These are phyloP conservation scores for Cucurbita argyrosperma DNA, from an alignment of 306 rosid species.

Conservation along the genomic window DNA sequence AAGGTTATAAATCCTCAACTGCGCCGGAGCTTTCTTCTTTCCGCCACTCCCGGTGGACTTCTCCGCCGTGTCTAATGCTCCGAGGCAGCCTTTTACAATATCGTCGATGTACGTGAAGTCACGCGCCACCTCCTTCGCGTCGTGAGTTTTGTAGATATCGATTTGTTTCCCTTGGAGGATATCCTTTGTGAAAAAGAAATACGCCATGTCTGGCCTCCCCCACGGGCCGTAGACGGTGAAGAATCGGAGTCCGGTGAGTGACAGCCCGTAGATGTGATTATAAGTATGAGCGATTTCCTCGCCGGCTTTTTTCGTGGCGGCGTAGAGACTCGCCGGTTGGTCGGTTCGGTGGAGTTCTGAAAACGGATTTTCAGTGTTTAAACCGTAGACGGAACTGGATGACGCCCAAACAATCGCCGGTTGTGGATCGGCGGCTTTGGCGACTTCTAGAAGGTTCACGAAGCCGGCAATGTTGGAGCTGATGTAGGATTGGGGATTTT, in stretches of 20 bases:
- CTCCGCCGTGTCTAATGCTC: slow-evolving; percentile 61
- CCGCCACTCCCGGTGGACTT: slow-evolving; percentile 81
- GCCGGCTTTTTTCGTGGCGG: slow-evolving; percentile 84
- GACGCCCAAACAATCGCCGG: slow-evolving; percentile 89
- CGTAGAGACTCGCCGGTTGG: slow-evolving; percentile 81
- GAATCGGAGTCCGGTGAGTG: slow-evolving; percentile 68
- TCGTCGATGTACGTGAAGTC: slow-evolving; percentile 89
- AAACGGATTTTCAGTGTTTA: slow-evolving; percentile 61
- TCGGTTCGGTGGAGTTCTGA: slow-evolving; percentile 66
- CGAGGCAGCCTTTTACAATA: slow-evolving; percentile 57
- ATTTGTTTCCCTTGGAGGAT: slow-evolving; percentile 59
- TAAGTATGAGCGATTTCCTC: slow-evolving; percentile 85
- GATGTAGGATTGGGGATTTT: slow-evolving; percentile 71
- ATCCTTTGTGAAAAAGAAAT: slow-evolving; percentile 74
- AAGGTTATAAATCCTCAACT: slow-evolving; percentile 54
- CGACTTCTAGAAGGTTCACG: slow-evolving; percentile 65
- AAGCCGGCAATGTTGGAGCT: slow-evolving; percentile 78
- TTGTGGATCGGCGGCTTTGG: slow-evolving; percentile 56
- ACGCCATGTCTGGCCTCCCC: slow-evolving; percentile 95
- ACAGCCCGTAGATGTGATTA: slow-evolving; percentile 69
- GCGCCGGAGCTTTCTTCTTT: slow-evolving; percentile 53
- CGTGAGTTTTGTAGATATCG: slow-evolving; percentile 46
- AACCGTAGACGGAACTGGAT: slow-evolving; percentile 70
- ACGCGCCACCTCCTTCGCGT: slow-evolving; percentile 87
- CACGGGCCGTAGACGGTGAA: slow-evolving; percentile 90